Percentiles rank a stretch among this genome's conserved stretches.
phyloP scores from a whole-genome alignment of 257 asterid species.

The Paraleonurus japonicus region DNA sequence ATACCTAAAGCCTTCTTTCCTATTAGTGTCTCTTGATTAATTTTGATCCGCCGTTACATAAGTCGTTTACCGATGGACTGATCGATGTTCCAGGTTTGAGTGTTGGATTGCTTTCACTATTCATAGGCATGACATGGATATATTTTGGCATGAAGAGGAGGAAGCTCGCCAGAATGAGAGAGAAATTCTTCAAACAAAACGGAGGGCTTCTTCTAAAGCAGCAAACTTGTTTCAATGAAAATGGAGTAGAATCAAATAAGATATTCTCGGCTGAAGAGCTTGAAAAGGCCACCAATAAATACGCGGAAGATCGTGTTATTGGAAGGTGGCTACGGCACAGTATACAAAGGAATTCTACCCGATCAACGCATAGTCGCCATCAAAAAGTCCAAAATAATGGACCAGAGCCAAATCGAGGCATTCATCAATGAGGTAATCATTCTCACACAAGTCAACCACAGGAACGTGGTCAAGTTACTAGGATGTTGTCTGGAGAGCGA shows the following conservation, averaged over 20 bases:
- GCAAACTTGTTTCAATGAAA: conserved; percentile 1
- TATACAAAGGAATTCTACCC: conserved; percentile 20
- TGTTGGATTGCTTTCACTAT: conserved; percentile 19
- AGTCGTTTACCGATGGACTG: neutral
- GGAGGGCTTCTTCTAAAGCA: conserved; percentile 28
- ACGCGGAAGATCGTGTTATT: conserved; percentile 21
- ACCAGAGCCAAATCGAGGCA: conserved; percentile 22
- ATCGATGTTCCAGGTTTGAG: conserved; percentile 17
- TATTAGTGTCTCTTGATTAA: too few relatives aligned
- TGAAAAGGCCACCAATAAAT: conserved; percentile 24
- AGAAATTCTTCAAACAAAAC: conserved; percentile 27
- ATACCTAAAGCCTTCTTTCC: too few relatives aligned
- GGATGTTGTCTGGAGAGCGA: conserved; percentile 35
- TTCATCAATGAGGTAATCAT: conserved; percentile 32
- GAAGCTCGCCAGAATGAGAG: conserved; percentile 20
- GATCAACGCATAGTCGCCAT: conserved; percentile 26
- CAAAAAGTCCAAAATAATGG: conserved; percentile 29
- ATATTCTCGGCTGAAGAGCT: conserved; percentile 27
- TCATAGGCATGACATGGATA: conserved; percentile 26
- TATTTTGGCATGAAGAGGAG: conserved; percentile 23
- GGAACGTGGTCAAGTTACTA: conserved; percentile 28
- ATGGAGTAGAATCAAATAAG: conserved; percentile 8
- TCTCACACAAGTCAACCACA: conserved; percentile 26
- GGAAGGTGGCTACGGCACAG: conserved; percentile 31
- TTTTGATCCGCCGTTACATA: neutral